Base-by-base conservation (phyloP, 2,329 filamentous ascomycete species). In the Paramyrothecium roridum region DNA sequence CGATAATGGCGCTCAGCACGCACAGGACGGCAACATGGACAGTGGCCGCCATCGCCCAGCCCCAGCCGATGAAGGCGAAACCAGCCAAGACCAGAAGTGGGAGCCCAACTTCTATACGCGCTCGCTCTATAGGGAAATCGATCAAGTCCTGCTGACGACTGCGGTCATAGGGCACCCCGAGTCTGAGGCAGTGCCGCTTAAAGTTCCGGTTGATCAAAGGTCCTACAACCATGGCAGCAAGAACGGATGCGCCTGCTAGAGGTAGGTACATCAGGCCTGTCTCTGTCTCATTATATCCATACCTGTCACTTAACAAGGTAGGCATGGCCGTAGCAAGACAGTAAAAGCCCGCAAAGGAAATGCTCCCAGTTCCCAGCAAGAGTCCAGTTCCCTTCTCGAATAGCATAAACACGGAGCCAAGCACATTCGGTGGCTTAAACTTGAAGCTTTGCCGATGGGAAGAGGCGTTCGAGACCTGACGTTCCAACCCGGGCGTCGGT, bases 141-240 rank as follows among this genome's bases (percentile, higher is more conserved):
- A 69, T 61, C 13, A 83, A 67, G 57, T 83, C 77, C 33, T 75
- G 73, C 59, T 80, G 80, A 11, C 80, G 79, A 50, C 75, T 80
- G 60, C 77, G 78, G 54, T 79, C 79, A 53, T 86, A 76, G 0
- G 75, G 64, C 11, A 88, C 70, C 11, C 81, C 81, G 0, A 83
- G 67, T 6, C 70, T 74, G 11, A 69, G 66, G 13, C 86, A 86
- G 56, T 87, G 79, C 1, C 86, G 81, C 2, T 80, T 77, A 66
- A 86, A 92, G 67, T 89, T 90, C 71, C 80, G 80, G 67, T 91
- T 88, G 37, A 90, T 78, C 2, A 84, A 60, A 2, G 77, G 76
- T 1, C 88, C 86, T 3, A 74, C 73, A 3, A 75, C 63, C 10
- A 74, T 60, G 1, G 77, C 78, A 0, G 80, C 74, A 2, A 76